phyloP scores from a whole-genome alignment of 208 protist genomes.

The Herpetomonas tarakana region DNA sequence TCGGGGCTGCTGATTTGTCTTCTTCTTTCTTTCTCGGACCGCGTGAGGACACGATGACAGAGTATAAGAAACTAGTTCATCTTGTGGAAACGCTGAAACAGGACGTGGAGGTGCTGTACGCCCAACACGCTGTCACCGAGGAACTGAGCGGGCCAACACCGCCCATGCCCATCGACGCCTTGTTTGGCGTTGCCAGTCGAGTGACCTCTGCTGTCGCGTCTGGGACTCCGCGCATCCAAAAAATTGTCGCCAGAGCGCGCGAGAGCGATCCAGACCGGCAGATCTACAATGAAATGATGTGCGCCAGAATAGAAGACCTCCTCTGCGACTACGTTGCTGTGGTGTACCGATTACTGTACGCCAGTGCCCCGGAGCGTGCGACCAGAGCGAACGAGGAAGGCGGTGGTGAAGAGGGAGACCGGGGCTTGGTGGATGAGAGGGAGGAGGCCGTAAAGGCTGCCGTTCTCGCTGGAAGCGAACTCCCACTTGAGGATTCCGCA shows the following conservation, averaged over 20 bases:
- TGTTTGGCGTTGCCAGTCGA: conserved; percentile 10
- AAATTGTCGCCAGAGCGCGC: conserved; percentile 62
- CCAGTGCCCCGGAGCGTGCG: not conserved
- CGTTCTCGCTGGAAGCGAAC: conserved; percentile 14
- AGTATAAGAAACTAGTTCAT: conserved; percentile 62
- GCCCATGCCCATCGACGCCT: not conserved
- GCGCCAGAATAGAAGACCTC: conserved; percentile 70
- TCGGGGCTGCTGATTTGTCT: too few relatives aligned
- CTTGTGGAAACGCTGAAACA: conserved; percentile 29
- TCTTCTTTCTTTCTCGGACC: too few relatives aligned
- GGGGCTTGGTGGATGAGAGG: not conserved
- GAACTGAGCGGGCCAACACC: not conserved
- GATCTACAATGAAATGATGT: conserved; percentile 91
- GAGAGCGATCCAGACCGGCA: conserved; percentile 81
- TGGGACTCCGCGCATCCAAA: conserved; percentile 44
- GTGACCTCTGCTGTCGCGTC: conserved; percentile 23
- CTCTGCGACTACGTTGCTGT: conserved; percentile 36
- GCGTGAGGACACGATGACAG: too few relatives aligned
- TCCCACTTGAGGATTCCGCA: conserved; percentile 29
- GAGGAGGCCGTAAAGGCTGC: not conserved
- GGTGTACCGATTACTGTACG: not conserved
- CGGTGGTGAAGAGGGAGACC: not conserved
- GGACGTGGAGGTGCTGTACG: conserved; percentile 18
- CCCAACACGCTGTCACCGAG: not conserved
- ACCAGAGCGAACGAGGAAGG: not conserved